Evolutionary conservation across 2,329 filamentous ascomycete genomes (phyloP), one percentile per base, ranked within the genome.

Genomic region (Ascochyta koolunga): DNA sequence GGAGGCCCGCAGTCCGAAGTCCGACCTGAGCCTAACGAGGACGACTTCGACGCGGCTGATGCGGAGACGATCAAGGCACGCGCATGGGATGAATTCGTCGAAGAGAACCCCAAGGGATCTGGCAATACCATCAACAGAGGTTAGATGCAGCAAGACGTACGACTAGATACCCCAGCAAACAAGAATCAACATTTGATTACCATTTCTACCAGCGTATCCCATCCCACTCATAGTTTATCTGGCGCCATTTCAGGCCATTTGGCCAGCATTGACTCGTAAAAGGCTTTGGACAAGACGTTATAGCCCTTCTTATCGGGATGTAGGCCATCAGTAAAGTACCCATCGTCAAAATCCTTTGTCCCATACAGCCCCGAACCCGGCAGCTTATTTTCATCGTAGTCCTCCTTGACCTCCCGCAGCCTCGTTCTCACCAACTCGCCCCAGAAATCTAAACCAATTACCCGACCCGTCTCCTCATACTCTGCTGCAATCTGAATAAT

Each of bases 61-160:
- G 85, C 84, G 48, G 95, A 93, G 76, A 98, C 90, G 4, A 88
- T 95, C 83, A 99, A 98, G 78, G 93, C 93, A 25, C 82, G 95
- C 56, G 88, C 88, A 56, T 99, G 95, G 95, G 95, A 99, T 76
- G 93, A 99, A 70, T 99, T 89, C 71, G 88, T 84, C 22, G 95
- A 99, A 74, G 86, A 88, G 2, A 97, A 99, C 71, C 90, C 91
- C 1, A 91, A 88, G 76, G 90, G 90, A 0, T 85, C 87, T 31
- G 90, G 90, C 4, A 96, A 96, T 71, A 95, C 90, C 1, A 75
- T 95, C 58, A 95, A 96, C 74, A 86, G 88, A 78, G 90, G 90
- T 24, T 86, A 29, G 44, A 54, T 5, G 19, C 21, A 19, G 21
- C 19, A 27, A 24, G 21, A 42, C 7, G 13, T 47, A 38, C 16